phyloP scores from a whole-genome alignment of 306 rosid species.

The Glycine soja region DNA sequence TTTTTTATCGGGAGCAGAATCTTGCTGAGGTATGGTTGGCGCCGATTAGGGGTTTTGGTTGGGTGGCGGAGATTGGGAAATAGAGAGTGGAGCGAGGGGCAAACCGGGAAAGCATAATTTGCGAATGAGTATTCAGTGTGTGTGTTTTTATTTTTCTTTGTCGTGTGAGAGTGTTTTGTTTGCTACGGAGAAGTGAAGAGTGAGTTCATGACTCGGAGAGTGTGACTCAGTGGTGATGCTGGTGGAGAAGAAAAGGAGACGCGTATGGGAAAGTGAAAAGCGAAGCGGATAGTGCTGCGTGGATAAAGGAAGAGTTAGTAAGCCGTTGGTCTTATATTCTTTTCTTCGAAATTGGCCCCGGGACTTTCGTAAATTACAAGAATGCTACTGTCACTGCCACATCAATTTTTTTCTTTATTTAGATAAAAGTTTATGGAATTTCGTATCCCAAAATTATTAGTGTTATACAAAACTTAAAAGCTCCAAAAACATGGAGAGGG shows the following conservation, averaged over 20 bases:
- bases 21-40: slow-evolving; percentile 94
- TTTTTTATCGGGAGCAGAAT: slow-evolving; percentile 71
- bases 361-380: neutral
- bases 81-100: slow-evolving; percentile 45
- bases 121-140: neutral
- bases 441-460: too few relatives aligned
- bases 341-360: too few relatives aligned
- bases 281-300: neutral
- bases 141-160: too few relatives aligned
- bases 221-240: neutral
- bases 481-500: too few relatives aligned
- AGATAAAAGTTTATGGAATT: too few relatives aligned
- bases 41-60: slow-evolving; percentile 65
- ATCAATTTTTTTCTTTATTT: neutral
- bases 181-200: slow-evolving; percentile 23
- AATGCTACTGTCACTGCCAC: neutral
- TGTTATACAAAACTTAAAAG: too few relatives aligned
- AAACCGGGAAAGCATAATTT: slow-evolving; percentile 66
- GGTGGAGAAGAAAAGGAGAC: neutral
- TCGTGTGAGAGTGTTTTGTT: neutral
- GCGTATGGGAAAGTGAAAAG: neutral
- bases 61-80: slow-evolving; percentile 50
- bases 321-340: neutral
- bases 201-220: slow-evolving; percentile 33
- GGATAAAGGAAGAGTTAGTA: neutral